Evolutionary conservation across 352 stramenopile species (phyloP).

Genomic region (Pythium vanterpoolii): DNA sequence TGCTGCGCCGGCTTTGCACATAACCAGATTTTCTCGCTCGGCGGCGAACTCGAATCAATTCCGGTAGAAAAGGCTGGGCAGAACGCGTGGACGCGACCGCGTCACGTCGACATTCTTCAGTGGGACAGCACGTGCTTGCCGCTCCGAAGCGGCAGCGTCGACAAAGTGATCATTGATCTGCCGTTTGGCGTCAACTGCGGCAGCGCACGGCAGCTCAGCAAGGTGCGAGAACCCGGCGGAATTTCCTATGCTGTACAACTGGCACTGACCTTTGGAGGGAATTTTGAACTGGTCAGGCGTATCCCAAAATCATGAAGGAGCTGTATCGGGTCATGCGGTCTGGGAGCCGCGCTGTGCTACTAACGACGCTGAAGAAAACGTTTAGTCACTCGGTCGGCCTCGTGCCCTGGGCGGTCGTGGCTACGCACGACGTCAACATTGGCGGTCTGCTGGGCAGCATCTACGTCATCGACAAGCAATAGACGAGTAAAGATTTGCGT

Average conservation of each 20-base stretch:
- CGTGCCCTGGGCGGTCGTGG: slow-evolving; percentile 33
- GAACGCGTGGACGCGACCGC: slow-evolving; percentile 37
- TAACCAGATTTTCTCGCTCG: slow-evolving; percentile 56
- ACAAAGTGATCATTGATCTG: slow-evolving; percentile 75
- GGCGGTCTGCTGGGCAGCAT: slow-evolving; percentile 57
- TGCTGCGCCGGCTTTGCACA: slow-evolving; percentile 47
- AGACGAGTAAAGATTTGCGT: neutral
- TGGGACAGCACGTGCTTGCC: slow-evolving; percentile 66
- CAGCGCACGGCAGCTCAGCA: slow-evolving; percentile 66
- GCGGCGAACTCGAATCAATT: slow-evolving; percentile 56
- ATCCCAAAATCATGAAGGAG: slow-evolving; percentile 74
- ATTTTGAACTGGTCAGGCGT: too few relatives aligned
- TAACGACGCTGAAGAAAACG: slow-evolving; percentile 80
- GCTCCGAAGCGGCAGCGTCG: slow-evolving; percentile 47
- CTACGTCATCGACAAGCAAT: slow-evolving; percentile 35
- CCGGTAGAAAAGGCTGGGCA: slow-evolving; percentile 49
- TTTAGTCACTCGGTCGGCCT: slow-evolving; percentile 52
- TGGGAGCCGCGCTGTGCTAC: slow-evolving; percentile 55
- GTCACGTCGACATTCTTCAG: slow-evolving; percentile 48
- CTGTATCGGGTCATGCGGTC: slow-evolving; percentile 56
- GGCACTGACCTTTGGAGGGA: too few relatives aligned
- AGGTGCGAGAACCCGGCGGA: slow-evolving; percentile 35
- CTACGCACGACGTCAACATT: slow-evolving; percentile 70
- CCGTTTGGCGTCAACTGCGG: slow-evolving; percentile 75
- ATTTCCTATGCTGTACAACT: too few relatives aligned